These are phyloP conservation scores for Chenopodium album DNA, from an alignment of 148 eudicot species.

Conservation along the genomic window DNA sequence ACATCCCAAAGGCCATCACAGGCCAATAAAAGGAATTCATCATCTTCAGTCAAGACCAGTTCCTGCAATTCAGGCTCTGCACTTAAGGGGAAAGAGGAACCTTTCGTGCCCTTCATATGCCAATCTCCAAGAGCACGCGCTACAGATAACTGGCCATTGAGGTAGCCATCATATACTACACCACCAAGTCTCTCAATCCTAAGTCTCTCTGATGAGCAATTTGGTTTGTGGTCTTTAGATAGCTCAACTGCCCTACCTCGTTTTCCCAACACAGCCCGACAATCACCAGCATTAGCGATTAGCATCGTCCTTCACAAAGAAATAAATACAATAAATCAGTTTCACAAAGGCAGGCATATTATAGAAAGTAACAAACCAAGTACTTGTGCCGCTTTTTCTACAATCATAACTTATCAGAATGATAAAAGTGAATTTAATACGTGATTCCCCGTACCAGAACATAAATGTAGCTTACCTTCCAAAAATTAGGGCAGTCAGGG, in stretches of 20 bases:
- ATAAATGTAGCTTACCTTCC: conserved; percentile 51
- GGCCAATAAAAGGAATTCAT: conserved; percentile 74
- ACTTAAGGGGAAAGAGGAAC: conserved; percentile 59
- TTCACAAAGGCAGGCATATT: neutral
- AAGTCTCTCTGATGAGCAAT: conserved; percentile 52
- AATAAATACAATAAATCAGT: conserved; percentile 15
- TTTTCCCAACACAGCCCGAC: conserved; percentile 81
- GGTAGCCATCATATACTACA: conserved; percentile 78
- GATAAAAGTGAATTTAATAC: neutral
- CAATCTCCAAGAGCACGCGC: conserved; percentile 92
- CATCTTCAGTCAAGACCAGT: conserved; percentile 59
- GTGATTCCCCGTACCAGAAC: neutral
- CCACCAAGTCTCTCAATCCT: conserved; percentile 83
- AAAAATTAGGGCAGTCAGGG: conserved; percentile 61
- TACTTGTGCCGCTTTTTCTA: neutral
- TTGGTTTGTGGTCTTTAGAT: conserved; percentile 85
- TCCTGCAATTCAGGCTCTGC: conserved; percentile 86
- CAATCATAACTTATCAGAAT: neutral
- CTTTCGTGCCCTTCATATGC: conserved; percentile 86
- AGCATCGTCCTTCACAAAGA: conserved; percentile 42
- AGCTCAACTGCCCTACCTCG: conserved; percentile 79
- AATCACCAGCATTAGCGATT: conserved; percentile 78
- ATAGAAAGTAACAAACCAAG: neutral
- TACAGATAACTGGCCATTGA: conserved; percentile 81
- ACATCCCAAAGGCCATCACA: conserved; percentile 98